Evolutionary conservation across 2,329 filamentous ascomycete genomes (phyloP), one percentile per base, ranked within the genome.

Genomic region (Microdochium nivale): DNA sequence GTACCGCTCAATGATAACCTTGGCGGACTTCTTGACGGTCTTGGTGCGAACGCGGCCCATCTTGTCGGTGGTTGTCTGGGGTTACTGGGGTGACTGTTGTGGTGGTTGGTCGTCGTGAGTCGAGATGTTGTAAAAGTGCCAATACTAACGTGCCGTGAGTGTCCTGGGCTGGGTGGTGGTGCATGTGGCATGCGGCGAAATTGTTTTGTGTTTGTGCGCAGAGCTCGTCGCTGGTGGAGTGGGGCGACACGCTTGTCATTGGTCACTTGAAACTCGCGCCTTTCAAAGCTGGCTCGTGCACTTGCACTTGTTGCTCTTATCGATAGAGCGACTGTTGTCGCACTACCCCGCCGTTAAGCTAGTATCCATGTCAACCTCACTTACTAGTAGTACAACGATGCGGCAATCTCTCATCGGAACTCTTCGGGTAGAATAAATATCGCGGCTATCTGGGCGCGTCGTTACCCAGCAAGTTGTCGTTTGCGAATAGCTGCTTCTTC

Each of bases 1-100:
- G 83, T 94, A 95, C 64, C 88, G 84, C 87, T 96, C 91, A 78
- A 99, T 97, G 81, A 97, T 92, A 84, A 96, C 90, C 88, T 99
- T 99, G 80, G 94, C 91, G 82, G 79, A 82, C 78, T 82, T 83
- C 79, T 83, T 83, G 65, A 83, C 80, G 58, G 81, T 85, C 78
- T 85, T 85, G 62, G 81, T 85, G 62, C 81, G 80, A 72, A 85
- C 81, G 74, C 80, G 80, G 82, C 81, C 81, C 81, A 84, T 84
- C 69, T 80, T 83, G 76, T 66, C 77, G 74, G 76, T 76, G 64
- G 74, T 73, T 62, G 62, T 62, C 68, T 60, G 54, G 49, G 50
- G 50, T 63, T 63, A 56, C 59, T 64, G 65, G 57, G 59, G 61
- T 61, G 62, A 65, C 63, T 66, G 63, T 64, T 59, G 63, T 60